Percentiles rank a stretch among this genome's conserved stretches.
Evolutionary conservation across 1,284 basidiomycete species (phyloP).

Genomic region (Phellinidium pouzarii): DNA sequence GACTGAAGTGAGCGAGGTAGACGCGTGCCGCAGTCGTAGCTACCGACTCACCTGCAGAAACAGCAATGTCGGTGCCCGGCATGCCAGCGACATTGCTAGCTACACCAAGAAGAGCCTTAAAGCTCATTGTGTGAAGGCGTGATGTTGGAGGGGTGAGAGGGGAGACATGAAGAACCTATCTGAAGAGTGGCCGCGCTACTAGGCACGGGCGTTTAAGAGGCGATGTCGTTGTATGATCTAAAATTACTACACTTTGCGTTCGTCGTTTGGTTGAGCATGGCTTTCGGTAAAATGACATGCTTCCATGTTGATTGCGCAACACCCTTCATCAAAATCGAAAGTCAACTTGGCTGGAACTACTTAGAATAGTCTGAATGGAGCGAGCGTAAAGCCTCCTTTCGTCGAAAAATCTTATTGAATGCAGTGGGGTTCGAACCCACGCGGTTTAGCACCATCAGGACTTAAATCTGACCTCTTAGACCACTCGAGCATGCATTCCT

Average conservation of each 20-base stretch:
- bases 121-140: constrained; percentile 17
- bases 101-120: constrained; percentile 18
- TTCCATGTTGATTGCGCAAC: too few species aligned
- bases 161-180: too few species aligned
- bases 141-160: neutral
- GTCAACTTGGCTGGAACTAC: too few species aligned
- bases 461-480: constrained; percentile 20
- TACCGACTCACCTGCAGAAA: constrained; percentile 23
- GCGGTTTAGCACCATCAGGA: constrained; percentile 16
- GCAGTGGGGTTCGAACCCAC: constrained; percentile 20
- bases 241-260: too few species aligned
- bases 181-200: constrained; percentile 2
- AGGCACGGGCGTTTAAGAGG: neutral
- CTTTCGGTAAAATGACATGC: too few species aligned
- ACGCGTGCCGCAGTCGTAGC: constrained; percentile 22
- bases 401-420: constrained; percentile 4
- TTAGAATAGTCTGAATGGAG: too few species aligned
- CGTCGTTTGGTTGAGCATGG: too few species aligned
- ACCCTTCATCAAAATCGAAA: too few species aligned
- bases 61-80: constrained; percentile 26
- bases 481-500: constrained; percentile 17
- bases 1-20: constrained; percentile 24
- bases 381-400: neutral
- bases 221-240: too few species aligned
- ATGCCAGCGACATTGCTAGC: constrained; percentile 23